These are phyloP conservation scores for Clavispora fructus DNA, from an alignment of 805 yeast genomes.

Conservation along the genomic window DNA sequence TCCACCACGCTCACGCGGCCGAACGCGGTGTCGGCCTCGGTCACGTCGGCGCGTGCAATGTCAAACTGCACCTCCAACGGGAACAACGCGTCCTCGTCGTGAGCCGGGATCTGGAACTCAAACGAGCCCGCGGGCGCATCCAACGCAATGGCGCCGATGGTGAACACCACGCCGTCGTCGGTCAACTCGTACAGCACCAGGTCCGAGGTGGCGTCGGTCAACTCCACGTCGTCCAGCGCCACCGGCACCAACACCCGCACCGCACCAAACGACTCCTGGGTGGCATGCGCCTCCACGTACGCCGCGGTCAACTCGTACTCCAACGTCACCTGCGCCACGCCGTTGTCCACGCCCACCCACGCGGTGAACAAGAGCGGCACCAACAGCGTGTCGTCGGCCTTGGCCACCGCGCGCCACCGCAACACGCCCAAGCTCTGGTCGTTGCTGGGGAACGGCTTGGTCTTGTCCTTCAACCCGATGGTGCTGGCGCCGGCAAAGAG, in stretches of 20 bases:
- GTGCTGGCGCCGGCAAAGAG: conserved; percentile 52
- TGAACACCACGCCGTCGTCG: conserved; percentile 69
- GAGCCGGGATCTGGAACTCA: conserved; percentile 71
- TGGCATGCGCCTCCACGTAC: conserved; percentile 23
- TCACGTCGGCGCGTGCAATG: conserved; percentile 38
- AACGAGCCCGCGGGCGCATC: conserved; percentile 64
- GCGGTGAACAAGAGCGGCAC: conserved; percentile 71
- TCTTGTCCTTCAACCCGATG: conserved; percentile 71
- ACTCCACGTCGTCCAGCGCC: conserved; percentile 48
- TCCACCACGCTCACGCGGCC: conserved; percentile 63
- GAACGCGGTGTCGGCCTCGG: conserved; percentile 42
- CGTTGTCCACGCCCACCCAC: conserved; percentile 72
- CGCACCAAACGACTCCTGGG: conserved; percentile 44
- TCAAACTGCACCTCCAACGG: conserved; percentile 75
- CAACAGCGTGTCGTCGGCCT: conserved; percentile 42
- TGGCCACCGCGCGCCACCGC: conserved; percentile 81
- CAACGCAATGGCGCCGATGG: conserved; percentile 48
- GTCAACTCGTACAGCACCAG: conserved; percentile 48
- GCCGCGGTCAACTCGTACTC: conserved; percentile 72
- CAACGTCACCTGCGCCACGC: conserved; percentile 67
- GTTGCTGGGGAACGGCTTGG: conserved; percentile 83
- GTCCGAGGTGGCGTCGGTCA: conserved; percentile 43
- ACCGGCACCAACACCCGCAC: conserved; percentile 62
- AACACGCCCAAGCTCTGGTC: conserved; percentile 87
- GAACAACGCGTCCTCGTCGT: conserved; percentile 78